A percentile compares a stretch with the other conserved stretches of the same genome.
These are phyloP conservation scores for Tolypocladium ovalisporum DNA, from an alignment of 2,329 filamentous ascomycete species.

Conservation along the genomic window DNA sequence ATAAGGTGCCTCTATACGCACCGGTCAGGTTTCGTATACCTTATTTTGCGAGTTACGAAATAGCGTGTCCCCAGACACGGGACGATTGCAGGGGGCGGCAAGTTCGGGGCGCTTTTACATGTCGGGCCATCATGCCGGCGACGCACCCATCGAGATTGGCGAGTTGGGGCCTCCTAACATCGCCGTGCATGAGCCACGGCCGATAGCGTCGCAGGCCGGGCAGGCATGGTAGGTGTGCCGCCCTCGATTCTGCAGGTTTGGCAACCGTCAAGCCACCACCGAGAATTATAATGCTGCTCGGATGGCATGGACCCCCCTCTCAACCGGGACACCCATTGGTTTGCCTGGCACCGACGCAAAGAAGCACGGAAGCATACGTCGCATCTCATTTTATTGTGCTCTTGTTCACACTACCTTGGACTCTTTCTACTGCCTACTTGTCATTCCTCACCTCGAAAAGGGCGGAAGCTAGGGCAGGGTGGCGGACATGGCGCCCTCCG, in stretches of 20 bases:
- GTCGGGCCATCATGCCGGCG: not conserved
- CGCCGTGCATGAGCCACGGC: too few relatives aligned
- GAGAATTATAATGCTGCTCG: too few relatives aligned
- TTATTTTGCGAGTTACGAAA: not conserved
- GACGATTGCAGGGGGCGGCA: not conserved
- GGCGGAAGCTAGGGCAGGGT: too few relatives aligned
- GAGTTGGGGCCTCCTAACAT: not conserved
- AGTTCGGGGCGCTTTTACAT: not conserved
- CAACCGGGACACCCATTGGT: too few relatives aligned
- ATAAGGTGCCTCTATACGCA: not conserved
- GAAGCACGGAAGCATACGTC: too few relatives aligned
- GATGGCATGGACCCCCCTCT: too few relatives aligned
- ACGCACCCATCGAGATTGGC: not conserved
- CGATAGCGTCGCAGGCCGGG: not conserved
- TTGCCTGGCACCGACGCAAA: too few relatives aligned
- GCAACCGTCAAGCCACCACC: not conserved
- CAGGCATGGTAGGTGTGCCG: not conserved
- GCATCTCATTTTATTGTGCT: too few relatives aligned
- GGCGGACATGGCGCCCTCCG: not conserved
- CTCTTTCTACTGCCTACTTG: too few relatives aligned
- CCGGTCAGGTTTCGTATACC: not conserved
- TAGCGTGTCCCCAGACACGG: not conserved
- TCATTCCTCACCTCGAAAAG: too few relatives aligned
- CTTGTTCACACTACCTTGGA: too few relatives aligned
- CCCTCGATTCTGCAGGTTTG: not conserved